Conservation (phyloP, 2,329 filamentous ascomycete species). For the Didymella segeticola region DNA sequence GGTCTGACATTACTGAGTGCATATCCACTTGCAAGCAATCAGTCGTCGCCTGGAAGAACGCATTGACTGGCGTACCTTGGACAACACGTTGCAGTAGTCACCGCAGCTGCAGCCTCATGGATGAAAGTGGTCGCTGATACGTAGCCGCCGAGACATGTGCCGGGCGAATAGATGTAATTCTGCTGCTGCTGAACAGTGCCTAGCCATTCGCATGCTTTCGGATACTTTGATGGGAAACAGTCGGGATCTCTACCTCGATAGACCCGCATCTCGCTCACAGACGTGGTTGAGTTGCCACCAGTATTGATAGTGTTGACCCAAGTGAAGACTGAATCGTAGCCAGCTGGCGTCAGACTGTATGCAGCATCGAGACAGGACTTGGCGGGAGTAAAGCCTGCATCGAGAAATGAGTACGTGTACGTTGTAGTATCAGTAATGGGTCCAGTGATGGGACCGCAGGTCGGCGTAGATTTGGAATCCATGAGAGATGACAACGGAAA, state of each 20-base stretch:
- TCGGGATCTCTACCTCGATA: neutral
- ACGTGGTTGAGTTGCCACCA: neutral
- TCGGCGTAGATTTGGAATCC: neutral
- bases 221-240: neutral
- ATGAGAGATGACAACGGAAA: neutral
- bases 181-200: neutral
- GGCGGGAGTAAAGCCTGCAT: neutral
- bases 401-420: neutral
- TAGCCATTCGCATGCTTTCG: conserved; percentile 1
- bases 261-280: neutral
- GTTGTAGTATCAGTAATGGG: conserved; percentile 2
- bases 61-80: neutral
- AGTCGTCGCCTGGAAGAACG: neutral
- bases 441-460: neutral
- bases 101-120: neutral
- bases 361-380: conserved; percentile 1
- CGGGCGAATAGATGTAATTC: conserved; percentile 2
- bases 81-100: conserved; percentile 3
- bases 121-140: neutral
- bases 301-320: neutral
- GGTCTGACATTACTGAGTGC: neutral
- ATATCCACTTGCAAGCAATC: neutral
- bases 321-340: neutral
- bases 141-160: neutral
- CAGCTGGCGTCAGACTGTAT: neutral